Base-by-base conservation (phyloP, 2,329 filamentous ascomycete genomes). In the Xylariaceae sp. region DNA sequence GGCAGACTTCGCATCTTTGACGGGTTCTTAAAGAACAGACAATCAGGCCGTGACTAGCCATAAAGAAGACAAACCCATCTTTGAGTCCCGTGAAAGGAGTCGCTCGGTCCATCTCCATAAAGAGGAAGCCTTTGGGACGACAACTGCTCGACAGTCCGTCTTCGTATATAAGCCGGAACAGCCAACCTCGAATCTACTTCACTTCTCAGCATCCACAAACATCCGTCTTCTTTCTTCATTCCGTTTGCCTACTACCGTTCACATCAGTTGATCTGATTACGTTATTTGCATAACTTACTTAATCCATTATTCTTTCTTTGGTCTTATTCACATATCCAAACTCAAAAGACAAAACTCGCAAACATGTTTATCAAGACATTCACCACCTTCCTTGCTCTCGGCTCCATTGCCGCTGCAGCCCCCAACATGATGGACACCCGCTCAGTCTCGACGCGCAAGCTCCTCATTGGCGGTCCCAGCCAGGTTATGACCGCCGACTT, bases 401-500 rank as follows among this genome's bases (percentile, higher is more conserved):
- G 64, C 57, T 59, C 54, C 59, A 63, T 67, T 39, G 69, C 67
- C 51, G 53, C 64, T 52, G 66, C 67, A 59, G 65, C 67, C 30
- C 65, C 68, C 30, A 50, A 55, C 11, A 9, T 58, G 47, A 64
- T 60, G 57, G 10, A 51, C 15, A 64, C 63, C 51, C 52, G 62
- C 51, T 48, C 60, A 13, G 42, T 30, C 23, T 30, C 39, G 4
- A 30, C 57, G 7, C 61, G 54, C 56, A 75, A 72, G 60, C 67
- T 81, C 17, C 62, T 81, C 53, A 67, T 81, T 55, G 75, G 77
- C 56, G 72, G 72, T 39, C 72, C 74, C 2, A 74, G 71, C 47
- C 70, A 74, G 56, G 75, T 81, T 62, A 13, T 74, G 10, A 66
- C 76, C 2, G 76, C 74, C 62, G 68, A 76, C 55, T 81, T 77